These are phyloP conservation scores for Filosporella fistucella DNA, from an alignment of 495 filamentous ascomycete species.

Conservation along the genomic window DNA sequence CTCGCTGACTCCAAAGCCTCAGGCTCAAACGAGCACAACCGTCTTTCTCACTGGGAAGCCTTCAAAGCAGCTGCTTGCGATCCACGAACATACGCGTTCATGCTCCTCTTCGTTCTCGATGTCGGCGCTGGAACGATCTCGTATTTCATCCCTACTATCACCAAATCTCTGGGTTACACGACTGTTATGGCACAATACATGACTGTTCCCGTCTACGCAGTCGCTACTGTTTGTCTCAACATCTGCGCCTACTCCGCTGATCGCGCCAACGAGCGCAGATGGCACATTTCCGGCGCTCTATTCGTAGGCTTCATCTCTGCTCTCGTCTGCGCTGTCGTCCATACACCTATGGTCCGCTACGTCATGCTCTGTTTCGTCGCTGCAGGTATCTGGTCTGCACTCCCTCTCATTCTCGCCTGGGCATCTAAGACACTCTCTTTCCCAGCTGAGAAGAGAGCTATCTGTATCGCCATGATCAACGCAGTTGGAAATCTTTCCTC, in stretches of 20 bases:
- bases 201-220: conserved; percentile 37
- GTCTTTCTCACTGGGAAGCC: conserved; percentile 27
- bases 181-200: conserved; percentile 38
- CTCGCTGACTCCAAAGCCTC: conserved; percentile 23
- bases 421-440: conserved; percentile 39
- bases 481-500: conserved; percentile 44
- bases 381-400: conserved; percentile 42
- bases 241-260: conserved; percentile 28
- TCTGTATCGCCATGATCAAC: conserved; percentile 45
- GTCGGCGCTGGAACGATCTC: conserved; percentile 39
- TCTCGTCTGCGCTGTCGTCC: conserved; percentile 37
- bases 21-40: conserved; percentile 7
- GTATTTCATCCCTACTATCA: conserved; percentile 50
- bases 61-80: conserved; percentile 26
- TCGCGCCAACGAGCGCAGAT: conserved; percentile 19
- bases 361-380: conserved; percentile 48
- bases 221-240: conserved; percentile 36
- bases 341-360: conserved; percentile 43
- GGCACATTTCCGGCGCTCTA: conserved; percentile 34
- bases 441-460: conserved; percentile 36
- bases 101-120: conserved; percentile 30
- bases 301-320: conserved; percentile 34
- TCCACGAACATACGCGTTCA: conserved; percentile 22
- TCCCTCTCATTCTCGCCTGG: conserved; percentile 39
- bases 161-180: conserved; percentile 39